phyloP scores from a whole-genome alignment of 257 asterid species.

The Fraxinus excelsior region DNA sequence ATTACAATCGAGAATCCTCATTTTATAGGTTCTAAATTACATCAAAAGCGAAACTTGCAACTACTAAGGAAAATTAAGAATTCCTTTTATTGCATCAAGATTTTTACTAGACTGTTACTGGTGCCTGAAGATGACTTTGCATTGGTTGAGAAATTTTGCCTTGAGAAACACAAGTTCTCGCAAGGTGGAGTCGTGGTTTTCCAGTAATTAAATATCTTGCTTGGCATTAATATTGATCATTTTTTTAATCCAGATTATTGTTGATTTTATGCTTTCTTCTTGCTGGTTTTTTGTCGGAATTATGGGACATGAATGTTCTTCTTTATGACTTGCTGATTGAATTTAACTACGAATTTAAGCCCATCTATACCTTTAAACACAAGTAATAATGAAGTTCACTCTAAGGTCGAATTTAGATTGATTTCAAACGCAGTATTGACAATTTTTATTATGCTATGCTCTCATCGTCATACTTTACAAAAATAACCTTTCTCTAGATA shows the following conservation, averaged over 20 bases:
- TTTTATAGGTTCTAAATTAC: too few species aligned
- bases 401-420: background rate
- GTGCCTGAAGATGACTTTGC: slow-evolving; percentile 65
- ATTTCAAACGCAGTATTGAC: background rate
- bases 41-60: too few species aligned
- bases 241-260: slow-evolving; percentile 15
- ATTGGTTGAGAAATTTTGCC: slow-evolving; percentile 79
- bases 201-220: slow-evolving; percentile 42
- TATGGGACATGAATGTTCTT: background rate
- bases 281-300: background rate
- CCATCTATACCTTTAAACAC: background rate
- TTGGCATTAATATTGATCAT: slow-evolving; percentile 9
- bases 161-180: slow-evolving; percentile 68
- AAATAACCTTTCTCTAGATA: too few species aligned
- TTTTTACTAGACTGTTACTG: background rate
- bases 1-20: too few species aligned
- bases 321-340: background rate
- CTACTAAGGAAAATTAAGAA: too few species aligned
- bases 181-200: slow-evolving; percentile 81
- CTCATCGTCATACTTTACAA: background rate
- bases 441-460: background rate
- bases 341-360: background rate
- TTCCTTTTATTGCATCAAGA: background rate
- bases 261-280: background rate
- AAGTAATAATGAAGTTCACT: background rate